Conservation (phyloP, 306 rosid species). For the Malus sieversii region DNA sequence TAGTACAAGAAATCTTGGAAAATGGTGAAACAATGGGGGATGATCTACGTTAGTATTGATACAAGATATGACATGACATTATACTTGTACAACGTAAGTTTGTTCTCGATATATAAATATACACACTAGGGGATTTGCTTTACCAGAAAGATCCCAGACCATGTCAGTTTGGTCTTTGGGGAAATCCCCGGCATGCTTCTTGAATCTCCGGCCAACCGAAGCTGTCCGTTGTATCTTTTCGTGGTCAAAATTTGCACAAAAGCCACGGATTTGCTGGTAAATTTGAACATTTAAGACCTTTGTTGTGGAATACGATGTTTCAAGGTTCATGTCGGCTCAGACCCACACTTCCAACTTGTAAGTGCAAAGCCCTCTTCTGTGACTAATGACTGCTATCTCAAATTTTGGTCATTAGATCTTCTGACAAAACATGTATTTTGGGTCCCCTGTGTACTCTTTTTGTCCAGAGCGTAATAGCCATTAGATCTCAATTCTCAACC, state of each 20-base stretch:
- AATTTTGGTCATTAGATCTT: background rate
- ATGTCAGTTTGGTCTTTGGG: constrained; percentile 2
- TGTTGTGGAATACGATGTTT: background rate
- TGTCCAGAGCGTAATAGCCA: background rate
- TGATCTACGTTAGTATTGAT: no score
- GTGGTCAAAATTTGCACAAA: background rate
- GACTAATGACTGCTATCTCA: background rate
- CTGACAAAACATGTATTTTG: background rate
- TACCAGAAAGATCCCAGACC: constrained; percentile 7
- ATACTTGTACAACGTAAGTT: no score
- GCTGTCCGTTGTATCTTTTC: background rate
- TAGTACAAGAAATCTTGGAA: background rate
- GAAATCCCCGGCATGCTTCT: constrained; percentile 17
- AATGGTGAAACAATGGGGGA: background rate
- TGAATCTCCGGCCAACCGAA: constrained; percentile 12
- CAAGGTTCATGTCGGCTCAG: background rate
- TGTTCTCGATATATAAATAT: no score
- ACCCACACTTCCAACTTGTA: constrained; percentile 15
- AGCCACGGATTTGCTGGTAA: background rate
- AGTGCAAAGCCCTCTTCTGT: background rate
- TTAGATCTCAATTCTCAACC: background rate
- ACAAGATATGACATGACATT: no score
- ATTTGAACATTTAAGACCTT: background rate
- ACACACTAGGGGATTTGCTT: background rate
- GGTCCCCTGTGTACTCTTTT: constrained; percentile 11